Percentiles rank a stretch among this genome's conserved stretches.
These are phyloP conservation scores for Glycyrrhiza uralensis DNA, from an alignment of 306 rosid genomes.

Conservation along the genomic window DNA sequence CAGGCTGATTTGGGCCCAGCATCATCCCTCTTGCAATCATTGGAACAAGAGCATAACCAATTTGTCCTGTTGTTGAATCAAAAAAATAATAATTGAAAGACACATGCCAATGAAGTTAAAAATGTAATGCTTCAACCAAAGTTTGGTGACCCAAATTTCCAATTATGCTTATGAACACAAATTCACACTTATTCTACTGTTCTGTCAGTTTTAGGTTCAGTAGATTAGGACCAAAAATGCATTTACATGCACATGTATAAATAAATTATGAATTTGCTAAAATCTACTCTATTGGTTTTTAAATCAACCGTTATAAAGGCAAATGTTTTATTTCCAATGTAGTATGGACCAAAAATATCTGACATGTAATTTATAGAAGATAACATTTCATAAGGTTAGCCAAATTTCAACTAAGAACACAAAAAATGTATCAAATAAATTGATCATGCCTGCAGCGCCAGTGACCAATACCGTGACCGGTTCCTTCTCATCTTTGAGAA, in stretches of 20 bases:
- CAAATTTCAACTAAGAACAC: background rate
- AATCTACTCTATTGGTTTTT: background rate
- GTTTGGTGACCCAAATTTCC: background rate
- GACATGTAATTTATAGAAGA: background rate
- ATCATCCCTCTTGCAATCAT: slow-evolving; percentile 78
- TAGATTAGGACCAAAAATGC: no score
- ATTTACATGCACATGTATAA: background rate
- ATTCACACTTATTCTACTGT: background rate
- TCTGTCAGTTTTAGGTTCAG: no score
- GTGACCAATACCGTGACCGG: slow-evolving; percentile 72
- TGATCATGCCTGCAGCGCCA: slow-evolving; percentile 78
- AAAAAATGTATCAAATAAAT: slow-evolving; percentile 1
- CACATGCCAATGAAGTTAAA: background rate
- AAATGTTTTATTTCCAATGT: background rate
- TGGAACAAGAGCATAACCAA: slow-evolving; percentile 78
- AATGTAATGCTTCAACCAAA: background rate
- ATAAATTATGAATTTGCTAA: background rate
- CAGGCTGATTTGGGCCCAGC: slow-evolving; percentile 70
- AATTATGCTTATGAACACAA: background rate
- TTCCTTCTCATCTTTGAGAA: slow-evolving; percentile 56
- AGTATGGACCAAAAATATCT: background rate
- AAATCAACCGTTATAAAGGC: background rate
- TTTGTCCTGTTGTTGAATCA: slow-evolving; percentile 54
- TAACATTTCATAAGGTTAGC: background rate
- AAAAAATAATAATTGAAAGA: background rate